Evolutionary conservation across 257 asterid species (phyloP).

Genomic region (Petunia secreta): DNA sequence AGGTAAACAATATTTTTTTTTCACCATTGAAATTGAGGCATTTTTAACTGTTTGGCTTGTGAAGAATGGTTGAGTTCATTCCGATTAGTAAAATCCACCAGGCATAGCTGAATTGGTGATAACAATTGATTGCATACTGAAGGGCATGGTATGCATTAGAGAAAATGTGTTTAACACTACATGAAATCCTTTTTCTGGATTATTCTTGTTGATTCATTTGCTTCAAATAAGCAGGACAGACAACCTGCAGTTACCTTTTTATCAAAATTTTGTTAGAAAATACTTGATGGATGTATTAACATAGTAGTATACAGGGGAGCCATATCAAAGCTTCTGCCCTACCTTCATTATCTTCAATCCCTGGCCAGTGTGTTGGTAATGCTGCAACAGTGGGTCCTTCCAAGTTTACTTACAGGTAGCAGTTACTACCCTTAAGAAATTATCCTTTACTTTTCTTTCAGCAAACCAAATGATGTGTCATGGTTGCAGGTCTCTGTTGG

Average conservation of each 20-base stretch:
- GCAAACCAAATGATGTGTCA: constrained; percentile 44
- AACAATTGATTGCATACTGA: constrained; percentile 13
- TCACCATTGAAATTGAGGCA: constrained; percentile 23
- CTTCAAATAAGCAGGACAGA: constrained; percentile 7
- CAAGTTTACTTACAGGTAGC: constrained; percentile 86
- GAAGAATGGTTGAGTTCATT: constrained; percentile 20
- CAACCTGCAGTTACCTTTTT: not conserved
- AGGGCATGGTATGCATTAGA: constrained; percentile 13
- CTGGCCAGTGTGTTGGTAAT: constrained; percentile 62
- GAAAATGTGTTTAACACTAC: constrained; percentile 2
- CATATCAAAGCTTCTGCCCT: constrained; percentile 58
- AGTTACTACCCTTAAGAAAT: constrained; percentile 25
- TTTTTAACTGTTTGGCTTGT: constrained; percentile 28
- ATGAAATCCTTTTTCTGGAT: not conserved
- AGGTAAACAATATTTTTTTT: constrained; percentile 51
- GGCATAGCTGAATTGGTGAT: constrained; percentile 3
- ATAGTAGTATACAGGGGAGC: constrained; percentile 54
- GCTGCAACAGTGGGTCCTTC: constrained; percentile 71
- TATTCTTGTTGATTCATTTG: not conserved
- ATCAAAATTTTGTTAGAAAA: not conserved
- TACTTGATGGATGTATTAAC: constrained; percentile 12
- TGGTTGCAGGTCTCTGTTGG: constrained; percentile 81
- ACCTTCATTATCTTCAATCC: constrained; percentile 53
- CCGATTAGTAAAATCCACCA: not conserved
- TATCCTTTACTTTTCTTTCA: constrained; percentile 30